Evolutionary conservation across 2,329 filamentous ascomycete species (phyloP).

Genomic region (Plectosphaerella plurivora): DNA sequence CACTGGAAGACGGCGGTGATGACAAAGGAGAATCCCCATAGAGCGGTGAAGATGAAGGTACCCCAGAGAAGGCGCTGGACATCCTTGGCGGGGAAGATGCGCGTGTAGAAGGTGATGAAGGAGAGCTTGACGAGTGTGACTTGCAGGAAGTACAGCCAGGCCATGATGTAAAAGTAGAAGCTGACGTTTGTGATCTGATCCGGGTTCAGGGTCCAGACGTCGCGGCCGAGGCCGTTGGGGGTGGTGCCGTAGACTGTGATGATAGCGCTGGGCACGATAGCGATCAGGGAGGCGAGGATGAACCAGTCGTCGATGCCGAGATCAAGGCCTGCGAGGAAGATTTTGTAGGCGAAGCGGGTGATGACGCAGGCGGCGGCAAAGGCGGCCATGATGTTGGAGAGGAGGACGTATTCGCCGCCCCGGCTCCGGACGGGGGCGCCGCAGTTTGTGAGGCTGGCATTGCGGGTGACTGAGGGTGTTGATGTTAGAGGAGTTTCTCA

Average conservation of each 20-base stretch:
- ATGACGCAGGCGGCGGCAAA: constrained; percentile 30
- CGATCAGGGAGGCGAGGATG: constrained; percentile 19
- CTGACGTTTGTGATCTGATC: constrained; percentile 33
- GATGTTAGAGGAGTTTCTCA: background rate
- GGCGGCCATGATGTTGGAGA: constrained; percentile 22
- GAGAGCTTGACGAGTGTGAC: constrained; percentile 39
- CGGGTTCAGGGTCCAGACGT: constrained; percentile 39
- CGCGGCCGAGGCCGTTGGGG: constrained; percentile 34
- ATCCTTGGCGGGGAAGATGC: constrained; percentile 36
- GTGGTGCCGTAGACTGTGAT: constrained; percentile 21
- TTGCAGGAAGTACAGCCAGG: constrained; percentile 36
- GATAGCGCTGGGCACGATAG: constrained; percentile 20
- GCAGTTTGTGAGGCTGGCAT: constrained; percentile 19
- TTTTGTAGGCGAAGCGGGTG: constrained; percentile 28
- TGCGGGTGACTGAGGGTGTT: constrained; percentile 12
- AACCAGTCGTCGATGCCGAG: constrained; percentile 31
- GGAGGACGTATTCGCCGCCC: constrained; percentile 23
- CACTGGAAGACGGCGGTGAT: constrained; percentile 40
- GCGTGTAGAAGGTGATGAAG: constrained; percentile 45
- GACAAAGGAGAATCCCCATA: constrained; percentile 31
- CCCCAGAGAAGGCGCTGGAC: constrained; percentile 31
- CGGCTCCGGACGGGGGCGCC: constrained; percentile 18
- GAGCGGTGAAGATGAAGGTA: constrained; percentile 27
- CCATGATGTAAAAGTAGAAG: constrained; percentile 31
- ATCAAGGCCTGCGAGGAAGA: constrained; percentile 22